These are phyloP conservation scores for Aspergillus sp. DNA, from an alignment of 2,329 filamentous ascomycete genomes.

Conservation along the genomic window DNA sequence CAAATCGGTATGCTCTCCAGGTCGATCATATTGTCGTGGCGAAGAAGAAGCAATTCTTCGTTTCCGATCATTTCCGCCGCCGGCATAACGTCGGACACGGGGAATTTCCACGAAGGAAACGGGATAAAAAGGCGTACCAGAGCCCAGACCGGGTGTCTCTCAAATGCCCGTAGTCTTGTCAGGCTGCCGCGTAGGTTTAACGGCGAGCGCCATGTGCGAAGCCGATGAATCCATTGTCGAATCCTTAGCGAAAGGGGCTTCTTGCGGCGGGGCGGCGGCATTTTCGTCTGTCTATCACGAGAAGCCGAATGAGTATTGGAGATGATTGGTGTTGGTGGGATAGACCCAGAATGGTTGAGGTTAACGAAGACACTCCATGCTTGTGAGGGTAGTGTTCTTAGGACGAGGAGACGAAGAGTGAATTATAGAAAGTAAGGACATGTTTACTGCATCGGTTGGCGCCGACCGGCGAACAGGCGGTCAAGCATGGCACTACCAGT, in stretches of 20 bases:
- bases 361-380: background rate
- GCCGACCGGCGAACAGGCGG: background rate
- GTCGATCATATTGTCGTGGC: slow-evolving; percentile 21
- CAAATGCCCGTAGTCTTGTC: slow-evolving; percentile 22
- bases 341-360: background rate
- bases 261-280: background rate
- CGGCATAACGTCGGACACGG: slow-evolving; percentile 23
- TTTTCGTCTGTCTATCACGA: background rate
- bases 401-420: background rate
- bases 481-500: background rate
- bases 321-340: background rate
- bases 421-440: background rate
- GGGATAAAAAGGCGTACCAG: slow-evolving; percentile 27
- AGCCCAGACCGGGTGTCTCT: slow-evolving; percentile 21
- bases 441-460: background rate
- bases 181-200: slow-evolving; percentile 24
- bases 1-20: slow-evolving; percentile 11
- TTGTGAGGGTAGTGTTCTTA: background rate
- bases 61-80: slow-evolving; percentile 19
- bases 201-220: slow-evolving; percentile 21
- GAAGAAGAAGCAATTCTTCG: slow-evolving; percentile 11
- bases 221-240: slow-evolving; percentile 6
- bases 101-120: slow-evolving; percentile 28
- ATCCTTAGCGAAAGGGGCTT: background rate
- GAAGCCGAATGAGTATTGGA: background rate